Evolutionary conservation across 2,329 filamentous ascomycete genomes (phyloP), one percentile per base, ranked within the genome.

Genomic region (Decorospora gaudefroyi): DNA sequence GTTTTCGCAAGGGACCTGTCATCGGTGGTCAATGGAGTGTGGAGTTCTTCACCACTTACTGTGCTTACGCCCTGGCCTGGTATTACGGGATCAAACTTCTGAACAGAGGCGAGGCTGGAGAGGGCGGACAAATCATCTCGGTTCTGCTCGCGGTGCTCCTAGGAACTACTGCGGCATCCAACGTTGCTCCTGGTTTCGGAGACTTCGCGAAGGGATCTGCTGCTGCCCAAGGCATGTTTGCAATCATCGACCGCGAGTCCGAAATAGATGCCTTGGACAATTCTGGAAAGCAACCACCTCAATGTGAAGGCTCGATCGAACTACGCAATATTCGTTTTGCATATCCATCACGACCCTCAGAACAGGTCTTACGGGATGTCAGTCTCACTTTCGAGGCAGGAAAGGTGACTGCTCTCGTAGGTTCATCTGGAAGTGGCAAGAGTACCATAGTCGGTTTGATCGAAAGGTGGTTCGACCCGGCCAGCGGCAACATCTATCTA

Each of bases 331-430:
- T 72, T 3, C 49, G 57, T 1, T 72, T 72, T 34, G 67, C 64
- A 2, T 73, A 73, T 29, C 70, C 70, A 1, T 66, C 61, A 34
- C 76, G 85, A 10, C 81, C 83, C 0, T 77, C 84, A 44, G 78
- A 85, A 48, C 82, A 81, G 57, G 80, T 88, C 0, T 68, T 88
- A 1, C 77, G 86, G 53, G 70, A 76, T 3, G 65, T 88, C 2
- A 75, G 78, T 55, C 68, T 88, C 6, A 72, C 67, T 0, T 80
- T 89, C 42, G 74, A 80, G 46, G 76, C 80, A 5, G 84, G 84
- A 12, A 86, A 87, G 59, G 78, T 84, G 2, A 88, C 85, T 0
- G 87, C 87, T 2, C 84, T 90, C 12, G 86, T 90, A 12, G 87
- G 87, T 0, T 80, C 85, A 0, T 87, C 84, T 2, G 49, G 49